Conservation (phyloP, 2,329 filamentous ascomycete species). For the Talaromyces atroroseus region DNA sequence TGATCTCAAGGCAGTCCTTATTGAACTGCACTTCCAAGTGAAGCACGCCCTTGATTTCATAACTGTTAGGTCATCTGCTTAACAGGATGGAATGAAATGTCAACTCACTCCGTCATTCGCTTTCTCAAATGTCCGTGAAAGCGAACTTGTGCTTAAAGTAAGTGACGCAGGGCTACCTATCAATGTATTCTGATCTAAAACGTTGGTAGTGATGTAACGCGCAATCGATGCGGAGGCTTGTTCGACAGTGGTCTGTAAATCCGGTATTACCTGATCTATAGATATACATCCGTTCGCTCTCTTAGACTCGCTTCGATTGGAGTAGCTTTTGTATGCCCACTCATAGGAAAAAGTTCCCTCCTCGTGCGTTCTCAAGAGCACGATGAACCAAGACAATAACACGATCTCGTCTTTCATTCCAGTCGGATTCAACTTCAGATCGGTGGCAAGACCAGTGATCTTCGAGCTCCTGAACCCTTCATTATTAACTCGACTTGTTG, state of each 20-base stretch:
- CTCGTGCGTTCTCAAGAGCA: constrained; percentile 41
- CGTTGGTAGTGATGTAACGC: neutral
- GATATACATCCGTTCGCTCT: neutral
- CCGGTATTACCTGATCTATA: neutral
- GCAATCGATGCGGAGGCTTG: neutral
- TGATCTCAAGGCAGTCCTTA: constrained; percentile 21
- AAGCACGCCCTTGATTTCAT: neutral
- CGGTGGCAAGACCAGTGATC: constrained; percentile 19
- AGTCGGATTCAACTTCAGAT: constrained; percentile 24
- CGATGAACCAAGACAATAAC: constrained; percentile 42
- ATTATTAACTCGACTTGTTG: neutral
- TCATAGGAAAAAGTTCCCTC: constrained; percentile 33
- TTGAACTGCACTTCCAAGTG: neutral
- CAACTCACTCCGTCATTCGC: neutral
- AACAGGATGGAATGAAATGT: neutral
- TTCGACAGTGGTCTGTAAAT: neutral
- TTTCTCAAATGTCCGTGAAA: neutral
- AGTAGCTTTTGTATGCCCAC: constrained; percentile 31
- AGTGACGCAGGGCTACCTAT: neutral
- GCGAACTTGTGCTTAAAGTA: neutral
- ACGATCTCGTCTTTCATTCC: constrained; percentile 39
- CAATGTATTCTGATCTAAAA: no score
- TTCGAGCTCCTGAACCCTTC: neutral
- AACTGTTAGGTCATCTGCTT: neutral
- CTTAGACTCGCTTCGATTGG: constrained; percentile 18